Conservation (phyloP, 306 rosid genomes). For the Alnus rubra region DNA sequence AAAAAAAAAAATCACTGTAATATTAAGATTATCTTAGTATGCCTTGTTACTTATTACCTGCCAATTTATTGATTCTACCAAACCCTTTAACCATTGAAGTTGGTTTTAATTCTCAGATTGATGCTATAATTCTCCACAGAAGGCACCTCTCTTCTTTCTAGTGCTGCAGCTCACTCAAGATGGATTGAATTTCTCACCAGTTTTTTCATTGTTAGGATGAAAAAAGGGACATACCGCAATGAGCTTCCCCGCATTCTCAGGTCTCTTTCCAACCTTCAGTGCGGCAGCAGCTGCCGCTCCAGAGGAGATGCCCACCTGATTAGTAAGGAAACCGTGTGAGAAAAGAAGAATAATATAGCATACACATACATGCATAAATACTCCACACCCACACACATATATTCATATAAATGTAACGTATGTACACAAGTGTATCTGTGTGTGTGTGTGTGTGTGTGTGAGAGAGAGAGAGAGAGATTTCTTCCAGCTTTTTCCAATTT, state of each 20-base stretch:
- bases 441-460: background rate
- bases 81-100: background rate
- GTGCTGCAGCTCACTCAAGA: background rate
- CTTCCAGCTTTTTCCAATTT: background rate
- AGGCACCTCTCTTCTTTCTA: background rate
- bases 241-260: constrained; percentile 95
- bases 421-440: background rate
- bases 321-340: constrained; percentile 34
- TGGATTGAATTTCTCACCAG: background rate
- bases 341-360: constrained; percentile 15
- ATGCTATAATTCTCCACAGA: background rate
- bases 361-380: background rate
- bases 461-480: background rate
- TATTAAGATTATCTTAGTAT: background rate
- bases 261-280: constrained; percentile 81
- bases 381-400: no score
- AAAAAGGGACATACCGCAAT: constrained; percentile 57
- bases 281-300: constrained; percentile 99
- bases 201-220: constrained; percentile 14
- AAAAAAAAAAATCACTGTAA: background rate
- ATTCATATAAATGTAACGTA: background rate
- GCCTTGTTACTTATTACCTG: background rate
- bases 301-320: constrained; percentile 95
- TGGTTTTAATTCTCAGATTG: background rate
- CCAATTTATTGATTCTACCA: background rate